Evolutionary conservation across 192 early-diverging fungal species (phyloP), one percentile per base, ranked within the genome.

Genomic region (Rhizophagus clarus): DNA sequence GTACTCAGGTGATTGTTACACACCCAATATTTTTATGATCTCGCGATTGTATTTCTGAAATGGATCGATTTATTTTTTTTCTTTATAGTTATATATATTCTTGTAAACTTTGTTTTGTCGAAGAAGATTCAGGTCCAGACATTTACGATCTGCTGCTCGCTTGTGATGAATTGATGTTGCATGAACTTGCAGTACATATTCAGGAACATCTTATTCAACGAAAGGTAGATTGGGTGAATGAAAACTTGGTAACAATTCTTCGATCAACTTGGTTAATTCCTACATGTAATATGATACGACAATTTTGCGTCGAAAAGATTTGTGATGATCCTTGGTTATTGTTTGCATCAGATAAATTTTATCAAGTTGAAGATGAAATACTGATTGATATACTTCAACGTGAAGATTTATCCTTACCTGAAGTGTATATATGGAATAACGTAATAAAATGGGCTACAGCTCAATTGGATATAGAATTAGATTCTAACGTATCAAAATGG

Each of bases 1-100:
- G 9, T 69, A 28, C 20, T 26, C 15, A 69, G 28, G 67, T 29
- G 5, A 69, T 29, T 26, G 17, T 22, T 56, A 6, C 0, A 20
- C 15, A 20, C 20, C 20, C 40, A 3, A 5, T 37, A 37, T 49
- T 49, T 49, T 49, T 3, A 17, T 17, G 1, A 51, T 51, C 17
- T 51, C 40, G 10, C 6, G 5, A 56, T 56, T 20, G 51, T 56
- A 56, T 22, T 56, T 20, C 17, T 56, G n/a, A 22, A 17, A 51
- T 22, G 3, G 4, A 56, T 22, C 1, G 20, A 56, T 17, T 6
- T n/a, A n/a, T n/a, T n/a, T n/a, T n/a, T 49, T 49, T 12, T 56
- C 20, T 56, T 56, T 56, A 22, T 69, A 69, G 67, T 37, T 69
- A 69, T 69, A 34, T 69, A 29, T 69, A 69, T 69, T 20, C 67